phyloP scores from a whole-genome alignment of 352 stramenopile genomes.

The Blastocystis sp. region DNA sequence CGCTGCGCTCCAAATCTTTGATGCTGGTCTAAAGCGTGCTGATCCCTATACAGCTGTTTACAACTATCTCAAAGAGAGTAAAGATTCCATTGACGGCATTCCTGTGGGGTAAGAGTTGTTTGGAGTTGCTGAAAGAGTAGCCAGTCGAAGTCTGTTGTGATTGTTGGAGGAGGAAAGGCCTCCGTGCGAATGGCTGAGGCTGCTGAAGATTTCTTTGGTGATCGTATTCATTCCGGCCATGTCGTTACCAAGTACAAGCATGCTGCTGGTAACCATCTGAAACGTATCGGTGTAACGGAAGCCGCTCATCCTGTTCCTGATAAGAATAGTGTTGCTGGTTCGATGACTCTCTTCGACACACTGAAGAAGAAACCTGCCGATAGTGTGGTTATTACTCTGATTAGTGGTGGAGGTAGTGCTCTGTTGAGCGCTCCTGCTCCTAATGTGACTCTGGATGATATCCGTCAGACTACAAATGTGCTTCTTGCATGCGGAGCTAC shows the following conservation, averaged over 20 bases:
- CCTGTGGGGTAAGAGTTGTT: slow-evolving; percentile 20
- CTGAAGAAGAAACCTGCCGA: slow-evolving; percentile 24
- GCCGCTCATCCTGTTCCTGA: slow-evolving; percentile 64
- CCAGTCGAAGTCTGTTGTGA: slow-evolving; percentile 36
- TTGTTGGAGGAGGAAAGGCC: slow-evolving; percentile 64
- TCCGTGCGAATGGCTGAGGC: slow-evolving; percentile 62
- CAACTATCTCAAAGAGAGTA: slow-evolving; percentile 46
- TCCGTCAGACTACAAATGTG: slow-evolving; percentile 62
- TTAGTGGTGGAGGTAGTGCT: slow-evolving; percentile 64
- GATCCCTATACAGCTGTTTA: slow-evolving; percentile 57
- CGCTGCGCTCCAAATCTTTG: slow-evolving; percentile 44
- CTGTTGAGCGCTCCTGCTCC: slow-evolving; percentile 52
- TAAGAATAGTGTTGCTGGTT: slow-evolving; percentile 64
- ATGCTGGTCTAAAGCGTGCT: slow-evolving; percentile 53
- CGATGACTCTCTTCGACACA: slow-evolving; percentile 53
- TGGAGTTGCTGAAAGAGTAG: not conserved
- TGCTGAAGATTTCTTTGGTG: slow-evolving; percentile 29
- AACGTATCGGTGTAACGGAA: slow-evolving; percentile 58
- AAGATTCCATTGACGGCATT: slow-evolving; percentile 35
- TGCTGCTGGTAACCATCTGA: not conserved
- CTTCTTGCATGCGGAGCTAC: slow-evolving; percentile 64
- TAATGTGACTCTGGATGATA: slow-evolving; percentile 58
- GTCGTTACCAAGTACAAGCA: slow-evolving; percentile 65
- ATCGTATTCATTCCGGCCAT: slow-evolving; percentile 51
- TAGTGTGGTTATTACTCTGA: slow-evolving; percentile 63